These are phyloP conservation scores for Hysterium pulicare DNA, from an alignment of 2,329 filamentous ascomycete genomes.

Conservation along the genomic window DNA sequence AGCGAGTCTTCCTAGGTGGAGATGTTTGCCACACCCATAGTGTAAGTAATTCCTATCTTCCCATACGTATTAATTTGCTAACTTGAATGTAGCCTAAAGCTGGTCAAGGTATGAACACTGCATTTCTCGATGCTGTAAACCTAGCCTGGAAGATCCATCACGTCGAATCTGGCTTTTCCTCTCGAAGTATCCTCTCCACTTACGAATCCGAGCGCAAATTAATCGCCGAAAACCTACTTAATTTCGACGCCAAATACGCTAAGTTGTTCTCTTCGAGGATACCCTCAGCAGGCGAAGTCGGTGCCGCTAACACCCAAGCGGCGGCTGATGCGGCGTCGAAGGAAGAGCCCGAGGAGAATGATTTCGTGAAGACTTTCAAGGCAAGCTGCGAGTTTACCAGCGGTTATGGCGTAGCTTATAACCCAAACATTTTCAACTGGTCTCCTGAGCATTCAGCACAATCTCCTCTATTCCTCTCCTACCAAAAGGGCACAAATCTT, in stretches of 20 bases:
- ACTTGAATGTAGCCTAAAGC: constrained; percentile 51
- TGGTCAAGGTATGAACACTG: constrained; percentile 62
- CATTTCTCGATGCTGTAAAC: constrained; percentile 68
- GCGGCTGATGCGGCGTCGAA: constrained; percentile 29
- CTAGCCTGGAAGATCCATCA: constrained; percentile 95
- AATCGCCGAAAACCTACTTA: constrained; percentile 77
- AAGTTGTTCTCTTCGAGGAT: constrained; percentile 81
- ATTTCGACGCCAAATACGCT: constrained; percentile 86
- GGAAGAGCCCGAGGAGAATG: constrained; percentile 57
- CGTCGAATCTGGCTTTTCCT: constrained; percentile 78
- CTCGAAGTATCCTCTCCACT: constrained; percentile 71
- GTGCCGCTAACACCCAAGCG: constrained; percentile 51
- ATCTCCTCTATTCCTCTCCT: constrained; percentile 65
- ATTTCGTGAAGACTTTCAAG: constrained; percentile 88
- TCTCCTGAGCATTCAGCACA: constrained; percentile 67
- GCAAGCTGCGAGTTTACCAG: constrained; percentile 88
- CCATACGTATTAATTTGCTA: not conserved
- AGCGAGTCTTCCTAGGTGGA: constrained; percentile 64
- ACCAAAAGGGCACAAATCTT: constrained; percentile 54
- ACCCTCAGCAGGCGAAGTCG: constrained; percentile 69
- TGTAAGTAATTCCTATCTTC: constrained; percentile 21
- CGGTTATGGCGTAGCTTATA: constrained; percentile 85
- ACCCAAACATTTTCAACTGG: constrained; percentile 82
- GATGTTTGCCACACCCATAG: constrained; percentile 63
- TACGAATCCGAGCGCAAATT: constrained; percentile 85